Evolutionary conservation across 805 yeast species (phyloP), one percentile per base, ranked within the genome.

Genomic region (Teunomyces atbi): DNA sequence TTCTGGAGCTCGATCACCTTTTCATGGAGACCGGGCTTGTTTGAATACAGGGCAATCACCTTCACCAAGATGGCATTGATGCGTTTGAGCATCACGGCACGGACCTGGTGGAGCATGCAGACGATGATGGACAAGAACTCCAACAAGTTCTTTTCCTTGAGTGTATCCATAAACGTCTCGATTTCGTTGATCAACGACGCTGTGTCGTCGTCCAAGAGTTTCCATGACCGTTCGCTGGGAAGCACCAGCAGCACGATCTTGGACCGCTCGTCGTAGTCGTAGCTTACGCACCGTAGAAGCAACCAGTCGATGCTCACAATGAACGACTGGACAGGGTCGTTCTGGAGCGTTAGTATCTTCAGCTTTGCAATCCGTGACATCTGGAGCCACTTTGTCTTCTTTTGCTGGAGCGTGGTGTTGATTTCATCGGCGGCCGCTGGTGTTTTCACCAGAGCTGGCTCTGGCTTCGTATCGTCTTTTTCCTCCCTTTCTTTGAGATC

Each of bases 341-440:
- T 50, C 10, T 51, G 45, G 36, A 55, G 53, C 10, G 63, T 63
- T 1, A 58, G 47, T 11, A 72, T 60, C 34, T 64, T 66, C 54
- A 69, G 74, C 49, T 73, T 73, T 47, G 67, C 61, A 6, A 54
- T 51, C 6, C 69, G 58, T 1, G 76, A 75, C 12, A 58, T 49
- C 15, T 58, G 58, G 16, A 64, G 52, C 78, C 78, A 74, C 10
- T 56, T 50, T 39, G 54, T 56, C 59, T 64, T 60, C 44, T 59
- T 51, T 15, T 52, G 44, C 41, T 57, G 51, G 33, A 58, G 52
- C n/a, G 46, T 49, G 19, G 52, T 49, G 42, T 55, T 56, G 37
- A 50, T 45, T 21, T 55, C 55, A n/a, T 52, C 55, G 48, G 5
- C 33, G 5, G 11, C n/a, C n/a, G n/a, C n/a, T n/a, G n/a, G n/a